phyloP scores from a whole-genome alignment of 2,329 filamentous ascomycete species.

The Curvularia verruculosa region DNA sequence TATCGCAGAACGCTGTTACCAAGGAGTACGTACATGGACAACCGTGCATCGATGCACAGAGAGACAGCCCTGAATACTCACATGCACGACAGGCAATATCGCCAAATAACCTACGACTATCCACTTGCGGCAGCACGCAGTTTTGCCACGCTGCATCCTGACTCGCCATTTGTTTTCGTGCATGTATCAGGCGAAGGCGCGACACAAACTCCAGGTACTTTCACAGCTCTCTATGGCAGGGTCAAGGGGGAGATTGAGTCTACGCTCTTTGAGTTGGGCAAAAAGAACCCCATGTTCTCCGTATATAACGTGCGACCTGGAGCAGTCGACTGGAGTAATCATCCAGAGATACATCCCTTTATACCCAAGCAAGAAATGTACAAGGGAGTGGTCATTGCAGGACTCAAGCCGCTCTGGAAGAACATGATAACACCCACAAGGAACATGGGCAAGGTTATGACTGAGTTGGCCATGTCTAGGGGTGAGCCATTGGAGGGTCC shows the following conservation, averaged over 20 bases:
- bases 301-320: constrained; percentile 65
- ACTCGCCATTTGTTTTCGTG: constrained; percentile 69
- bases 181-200: constrained; percentile 71
- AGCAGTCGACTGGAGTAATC: constrained; percentile 60
- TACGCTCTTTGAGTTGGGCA: constrained; percentile 60
- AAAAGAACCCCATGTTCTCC: constrained; percentile 56
- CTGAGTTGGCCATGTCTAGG: constrained; percentile 57
- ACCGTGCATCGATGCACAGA: neutral
- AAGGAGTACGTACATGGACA: constrained; percentile 58
- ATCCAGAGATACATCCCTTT: constrained; percentile 51
- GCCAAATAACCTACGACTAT: constrained; percentile 71
- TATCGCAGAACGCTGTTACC: constrained; percentile 64
- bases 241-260: constrained; percentile 73
- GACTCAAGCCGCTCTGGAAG: constrained; percentile 38
- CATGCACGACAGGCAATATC: constrained; percentile 59
- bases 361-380: constrained; percentile 36
- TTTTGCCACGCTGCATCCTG: constrained; percentile 58
- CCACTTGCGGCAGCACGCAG: constrained; percentile 67
- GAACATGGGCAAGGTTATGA: constrained; percentile 56
- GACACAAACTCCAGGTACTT: constrained; percentile 61
- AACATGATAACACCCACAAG: constrained; percentile 53
- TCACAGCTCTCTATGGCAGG: constrained; percentile 64
- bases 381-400: constrained; percentile 25
- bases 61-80: neutral
- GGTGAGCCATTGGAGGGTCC: constrained; percentile 49